Evolutionary conservation across 352 stramenopile species (phyloP), one percentile per base, ranked within the genome.

Genomic region (Elongisporangium prolatum): DNA sequence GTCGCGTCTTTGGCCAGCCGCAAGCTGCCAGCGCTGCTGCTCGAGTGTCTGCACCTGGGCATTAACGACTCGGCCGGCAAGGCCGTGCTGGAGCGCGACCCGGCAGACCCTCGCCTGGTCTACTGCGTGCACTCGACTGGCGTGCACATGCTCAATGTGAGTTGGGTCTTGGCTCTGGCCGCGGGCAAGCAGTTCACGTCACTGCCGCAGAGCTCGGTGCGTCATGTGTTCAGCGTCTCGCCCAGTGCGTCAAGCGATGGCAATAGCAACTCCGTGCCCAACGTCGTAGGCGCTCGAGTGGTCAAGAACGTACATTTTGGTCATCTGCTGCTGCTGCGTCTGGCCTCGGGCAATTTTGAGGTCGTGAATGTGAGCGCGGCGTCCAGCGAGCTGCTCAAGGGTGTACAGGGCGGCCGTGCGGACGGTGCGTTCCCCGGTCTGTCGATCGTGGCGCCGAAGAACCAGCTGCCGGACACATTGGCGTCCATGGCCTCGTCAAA

Each of bases 121-220:
- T 92, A 92, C 63, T 88, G 72, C 52, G 60, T 89, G 44, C 82
- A 94, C 62, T 88, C 84, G 3, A 91, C 84, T 1, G 82, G 84
- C 18, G 77, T 91, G 10, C 80, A 92, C 63, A 77, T 91, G 34
- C 67, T 92, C 50, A 90, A 94, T 57, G 63, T 91, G 48, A 74
- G 68, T 59, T 94, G 82, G 82, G 80, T 89, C 8, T 75, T 80
- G 55, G 65, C 71, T 18, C 69, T 90, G 10, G 73, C 77, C 2
- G 67, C 71, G 0, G 78, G 79, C 14, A 88, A 89, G 48, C 67
- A 81, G 51, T 89, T 89, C 40, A 69, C 69, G 10, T 61, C 69
- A 16, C 63, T 90, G 4, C 80, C 84, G 11, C 86, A 84, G 56
- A 91, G 71, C 56, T 80, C 82, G 18, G 84, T 84, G 49, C 82